Conservation (phyloP, 352 stramenopile genomes). For the Phytopythium ostracodes region DNA sequence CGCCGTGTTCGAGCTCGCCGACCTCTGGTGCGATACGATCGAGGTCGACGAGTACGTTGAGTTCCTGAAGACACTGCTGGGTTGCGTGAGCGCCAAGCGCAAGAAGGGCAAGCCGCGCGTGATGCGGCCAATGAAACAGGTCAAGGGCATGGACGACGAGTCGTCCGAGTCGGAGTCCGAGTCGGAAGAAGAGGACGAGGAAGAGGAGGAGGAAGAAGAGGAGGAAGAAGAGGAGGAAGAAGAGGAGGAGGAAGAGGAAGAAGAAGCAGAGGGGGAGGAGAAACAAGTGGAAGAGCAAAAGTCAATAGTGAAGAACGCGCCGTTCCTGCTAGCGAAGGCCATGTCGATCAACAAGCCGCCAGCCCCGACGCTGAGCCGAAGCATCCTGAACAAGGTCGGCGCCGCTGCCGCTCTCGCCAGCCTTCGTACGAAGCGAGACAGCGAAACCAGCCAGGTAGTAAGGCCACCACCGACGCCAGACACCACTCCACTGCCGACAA, state of each 20-base stretch:
- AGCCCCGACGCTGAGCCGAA: background rate
- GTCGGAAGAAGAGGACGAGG: slow-evolving; percentile 24
- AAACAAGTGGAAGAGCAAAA: slow-evolving; percentile 7
- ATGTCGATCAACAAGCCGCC: slow-evolving; percentile 19
- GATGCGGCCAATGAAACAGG: slow-evolving; percentile 38
- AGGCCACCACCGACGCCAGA: background rate
- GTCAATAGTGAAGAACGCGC: background rate
- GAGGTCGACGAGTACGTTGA: slow-evolving; percentile 56
- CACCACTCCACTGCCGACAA: background rate
- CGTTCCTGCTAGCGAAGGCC: slow-evolving; percentile 17
- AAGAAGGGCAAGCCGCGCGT: slow-evolving; percentile 21
- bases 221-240: slow-evolving; percentile 9
- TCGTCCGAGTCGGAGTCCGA: slow-evolving; percentile 26
- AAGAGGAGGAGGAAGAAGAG: slow-evolving; percentile 12
- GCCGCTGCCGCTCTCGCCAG: background rate
- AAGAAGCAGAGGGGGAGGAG: too few relatives aligned
- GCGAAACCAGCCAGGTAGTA: background rate
- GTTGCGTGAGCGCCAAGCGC: slow-evolving; percentile 32
- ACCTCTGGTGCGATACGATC: slow-evolving; percentile 75
- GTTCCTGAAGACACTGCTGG: slow-evolving; percentile 41
- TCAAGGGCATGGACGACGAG: slow-evolving; percentile 47
- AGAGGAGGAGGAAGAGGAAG: slow-evolving; percentile 18
- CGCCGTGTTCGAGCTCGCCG: slow-evolving; percentile 63
- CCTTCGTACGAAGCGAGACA: background rate
- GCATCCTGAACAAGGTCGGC: slow-evolving; percentile 1